phyloP scores from a whole-genome alignment of 1,139 yeast species.

The Debaryomyces psychrophilus region DNA sequence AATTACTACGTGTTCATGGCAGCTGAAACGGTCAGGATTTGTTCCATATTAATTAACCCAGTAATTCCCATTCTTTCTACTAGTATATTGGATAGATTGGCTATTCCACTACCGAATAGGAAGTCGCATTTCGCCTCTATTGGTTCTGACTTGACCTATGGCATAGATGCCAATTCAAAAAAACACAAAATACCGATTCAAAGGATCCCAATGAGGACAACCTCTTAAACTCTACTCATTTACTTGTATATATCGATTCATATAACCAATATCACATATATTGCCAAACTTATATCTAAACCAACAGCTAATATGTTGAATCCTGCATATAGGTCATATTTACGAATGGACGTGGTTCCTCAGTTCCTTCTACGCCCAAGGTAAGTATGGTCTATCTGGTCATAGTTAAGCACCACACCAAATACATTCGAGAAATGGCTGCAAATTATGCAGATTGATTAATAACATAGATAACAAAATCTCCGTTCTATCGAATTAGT shows the following conservation, averaged over 20 bases:
- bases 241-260: background rate
- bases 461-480: background rate
- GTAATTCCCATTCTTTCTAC: conserved; percentile 68
- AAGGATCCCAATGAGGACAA: conserved; percentile 26
- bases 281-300: background rate
- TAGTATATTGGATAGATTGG: conserved; percentile 64
- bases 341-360: background rate
- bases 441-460: conserved; percentile 15
- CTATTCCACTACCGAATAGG: conserved; percentile 49
- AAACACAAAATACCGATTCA: conserved; percentile 30
- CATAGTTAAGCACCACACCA: conserved; percentile 6
- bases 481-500: background rate
- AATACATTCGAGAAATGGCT: conserved; percentile 16
- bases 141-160: conserved; percentile 56
- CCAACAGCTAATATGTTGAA: background rate
- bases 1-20: conserved; percentile 63
- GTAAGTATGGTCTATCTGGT: background rate
- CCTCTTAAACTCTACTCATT: background rate
- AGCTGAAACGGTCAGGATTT: conserved; percentile 70
- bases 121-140: conserved; percentile 36
- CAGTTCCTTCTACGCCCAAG: background rate
- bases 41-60: conserved; percentile 69
- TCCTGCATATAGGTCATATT: background rate
- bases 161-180: conserved; percentile 36
- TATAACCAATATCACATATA: background rate